Evolutionary conservation across 176 grass and related monocot species (phyloP), one percentile per base, ranked within the genome.

Genomic region (Eleusine indica): DNA sequence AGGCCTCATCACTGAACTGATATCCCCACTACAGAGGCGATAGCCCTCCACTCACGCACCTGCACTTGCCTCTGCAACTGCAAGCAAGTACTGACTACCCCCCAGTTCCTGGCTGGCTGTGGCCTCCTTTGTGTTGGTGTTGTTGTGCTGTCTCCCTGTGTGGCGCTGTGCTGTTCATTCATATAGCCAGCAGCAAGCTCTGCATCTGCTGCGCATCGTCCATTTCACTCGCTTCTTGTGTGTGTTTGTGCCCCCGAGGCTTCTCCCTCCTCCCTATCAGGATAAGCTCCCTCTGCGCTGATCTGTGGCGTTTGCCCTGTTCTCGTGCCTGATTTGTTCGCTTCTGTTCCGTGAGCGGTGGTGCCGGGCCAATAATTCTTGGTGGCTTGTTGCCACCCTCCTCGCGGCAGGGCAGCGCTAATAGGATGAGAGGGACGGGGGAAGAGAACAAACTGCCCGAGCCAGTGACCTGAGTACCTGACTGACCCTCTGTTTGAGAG

Each of bases 331-430:
- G 71, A 69, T 87, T 71, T 85, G 83, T 82, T 77, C 38, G 71
- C 51, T 53, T 53, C 51, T 53, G 2, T 76, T 82, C 62, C 19
- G 73, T 37, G 44, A 3, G 61, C 39, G 68, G 72, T 58, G 68
- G 68, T 77, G 80, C 47, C 87, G 71, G 51, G 58, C 66, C 86
- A 89, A 86, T 88, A 78, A 83, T 88, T 86, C 79, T 76, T 21
- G 16, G 47, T 77, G 6, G 51, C 68, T 79, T 71, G 65, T 71
- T 87, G 82, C 87, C 67, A 81, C 75, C 85, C 37, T 82, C 77
- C 41, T 48, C 62, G 87, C 80, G 68, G 81, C 78, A 80, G 71
- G 78, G 68, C 79, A 47, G 44, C 1, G 5, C 42, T 44, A 73
- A 21, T 84, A 37, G 70, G 57, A 78, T 76, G 88, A 86, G 60